Evolutionary conservation across 2,329 filamentous ascomycete species (phyloP), one percentile per base, ranked within the genome.

Genomic region (Pseudogymnoascus sp.): DNA sequence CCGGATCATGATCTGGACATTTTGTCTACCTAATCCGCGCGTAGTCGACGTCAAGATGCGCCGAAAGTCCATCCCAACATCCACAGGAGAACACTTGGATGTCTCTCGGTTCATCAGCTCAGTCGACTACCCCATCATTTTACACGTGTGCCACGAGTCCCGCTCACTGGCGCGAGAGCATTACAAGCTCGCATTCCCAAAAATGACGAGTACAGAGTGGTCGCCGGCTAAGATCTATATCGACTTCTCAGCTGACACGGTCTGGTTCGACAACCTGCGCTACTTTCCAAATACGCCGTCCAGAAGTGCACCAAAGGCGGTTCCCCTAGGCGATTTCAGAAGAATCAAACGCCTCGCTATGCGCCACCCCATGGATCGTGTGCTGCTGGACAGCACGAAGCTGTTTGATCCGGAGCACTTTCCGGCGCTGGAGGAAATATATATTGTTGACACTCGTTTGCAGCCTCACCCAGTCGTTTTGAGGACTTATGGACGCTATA

Each of bases 21-120:
- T 78, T 1, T 72, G 76, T 3, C 70, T 80, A 4, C 73, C 77
- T 1, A 69, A 72, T n/a, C 80, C 79, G 65, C 75, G 77, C 63
- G 68, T 76, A 35, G 71, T 79, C 38, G 35, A 43, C 7, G n/a
- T 65, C 28, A 28, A 50, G 3, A 28, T 50, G 22, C 14, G 43
- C 6, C 14, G 43, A 6, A 50, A 16, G 7, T 16, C 7, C 3
- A 16, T 16, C 7, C 43, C 14, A 1, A 16, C 25, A 16, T 11
- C 8, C 22, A 16, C 22, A 1, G 22, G 43, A 9, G 14, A 50
- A 30, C 1, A 16, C 6, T 2, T 30, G 1, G 14, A 30, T 25
- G 3, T 7, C 22, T 1, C 3, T 12, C 47, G 47, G 28, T 50
- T 50, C 3, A 7, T 50, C 25, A 33, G 43, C 43, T 30, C 25